Conservation (phyloP, 495 filamentous ascomycete genomes). For the Pseudoneurospora amorphoporcata region DNA sequence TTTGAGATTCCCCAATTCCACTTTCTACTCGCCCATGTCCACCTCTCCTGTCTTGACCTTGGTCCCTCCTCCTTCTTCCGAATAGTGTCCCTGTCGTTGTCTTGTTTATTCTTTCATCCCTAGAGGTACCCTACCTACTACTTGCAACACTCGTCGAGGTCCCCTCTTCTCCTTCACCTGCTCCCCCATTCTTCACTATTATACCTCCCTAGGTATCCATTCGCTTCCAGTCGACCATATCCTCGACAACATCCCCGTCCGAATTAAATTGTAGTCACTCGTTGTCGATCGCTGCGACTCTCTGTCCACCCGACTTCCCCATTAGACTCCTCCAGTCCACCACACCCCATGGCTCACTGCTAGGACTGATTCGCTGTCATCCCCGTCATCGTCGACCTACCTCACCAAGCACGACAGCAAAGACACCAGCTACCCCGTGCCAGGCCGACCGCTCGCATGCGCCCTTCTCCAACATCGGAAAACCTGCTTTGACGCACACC, state of each 20-base stretch:
- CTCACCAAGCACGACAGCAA: background rate
- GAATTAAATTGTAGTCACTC: background rate
- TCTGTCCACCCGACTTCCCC: background rate
- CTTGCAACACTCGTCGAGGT: background rate
- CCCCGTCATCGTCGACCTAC: background rate
- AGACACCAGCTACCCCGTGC: background rate
- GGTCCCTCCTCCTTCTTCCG: background rate
- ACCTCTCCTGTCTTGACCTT: conserved; percentile 8
- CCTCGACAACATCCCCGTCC: background rate
- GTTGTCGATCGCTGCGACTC: background rate
- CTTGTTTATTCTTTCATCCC: background rate
- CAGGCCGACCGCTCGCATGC: conserved; percentile 4
- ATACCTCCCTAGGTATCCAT: too few species aligned
- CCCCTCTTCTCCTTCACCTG: background rate
- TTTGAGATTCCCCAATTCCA: conserved; percentile 1
- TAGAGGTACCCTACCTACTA: background rate
- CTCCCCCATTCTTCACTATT: background rate
- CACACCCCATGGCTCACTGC: background rate
- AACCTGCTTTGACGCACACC: conserved; percentile 20
- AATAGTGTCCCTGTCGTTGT: background rate
- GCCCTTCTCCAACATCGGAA: conserved; percentile 9
- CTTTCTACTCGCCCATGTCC: conserved; percentile 1
- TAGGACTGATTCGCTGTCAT: background rate
- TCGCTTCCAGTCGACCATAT: background rate
- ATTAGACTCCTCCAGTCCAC: background rate